phyloP scores from a whole-genome alignment of 768 basidiomycete species.

The Tricholoma terreum region DNA sequence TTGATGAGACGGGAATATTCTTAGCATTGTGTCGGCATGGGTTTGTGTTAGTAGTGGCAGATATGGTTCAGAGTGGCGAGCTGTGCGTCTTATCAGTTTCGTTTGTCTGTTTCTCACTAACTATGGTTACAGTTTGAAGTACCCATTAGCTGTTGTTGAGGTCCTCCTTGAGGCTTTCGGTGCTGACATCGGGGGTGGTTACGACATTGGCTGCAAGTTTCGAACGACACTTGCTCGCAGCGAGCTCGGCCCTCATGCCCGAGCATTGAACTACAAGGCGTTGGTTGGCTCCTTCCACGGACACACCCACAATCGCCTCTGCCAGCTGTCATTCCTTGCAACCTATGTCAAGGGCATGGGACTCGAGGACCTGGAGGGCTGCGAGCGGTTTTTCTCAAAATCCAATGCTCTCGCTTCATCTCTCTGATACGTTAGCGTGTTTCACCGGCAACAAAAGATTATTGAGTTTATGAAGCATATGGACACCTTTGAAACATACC shows the following conservation, averaged over 20 bases:
- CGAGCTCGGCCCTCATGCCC: constrained; percentile 12
- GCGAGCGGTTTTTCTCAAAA: constrained; percentile 23
- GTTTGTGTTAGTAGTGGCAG: constrained; percentile 13
- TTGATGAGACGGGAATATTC: constrained; percentile 28
- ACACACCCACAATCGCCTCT: constrained; percentile 24
- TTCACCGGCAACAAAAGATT: constrained; percentile 23
- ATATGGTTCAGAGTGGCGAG: constrained; percentile 24
- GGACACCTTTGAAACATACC: constrained; percentile 5
- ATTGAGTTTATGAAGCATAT: constrained; percentile 10
- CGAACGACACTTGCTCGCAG: constrained; percentile 19
- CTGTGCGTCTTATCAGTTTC: constrained; percentile 16
- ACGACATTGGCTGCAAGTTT: constrained; percentile 29
- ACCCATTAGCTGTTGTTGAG: constrained; percentile 20
- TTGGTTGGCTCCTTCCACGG: constrained; percentile 23
- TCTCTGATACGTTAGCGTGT: constrained; percentile 13
- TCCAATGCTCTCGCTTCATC: constrained; percentile 24
- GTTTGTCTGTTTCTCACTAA: background rate
- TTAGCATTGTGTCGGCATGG: constrained; percentile 25
- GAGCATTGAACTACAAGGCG: background rate
- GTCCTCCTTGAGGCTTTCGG: constrained; percentile 14
- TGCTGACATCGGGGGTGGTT: constrained; percentile 13
- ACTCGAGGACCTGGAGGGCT: constrained; percentile 28
- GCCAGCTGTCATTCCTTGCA: constrained; percentile 24
- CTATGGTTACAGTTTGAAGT: constrained; percentile 21
- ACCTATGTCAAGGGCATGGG: constrained; percentile 26